A percentile compares a stretch with the other conserved stretches of the same genome.
Conservation (phyloP, 202 grass and related monocot species). For the Musa balbisiana region DNA sequence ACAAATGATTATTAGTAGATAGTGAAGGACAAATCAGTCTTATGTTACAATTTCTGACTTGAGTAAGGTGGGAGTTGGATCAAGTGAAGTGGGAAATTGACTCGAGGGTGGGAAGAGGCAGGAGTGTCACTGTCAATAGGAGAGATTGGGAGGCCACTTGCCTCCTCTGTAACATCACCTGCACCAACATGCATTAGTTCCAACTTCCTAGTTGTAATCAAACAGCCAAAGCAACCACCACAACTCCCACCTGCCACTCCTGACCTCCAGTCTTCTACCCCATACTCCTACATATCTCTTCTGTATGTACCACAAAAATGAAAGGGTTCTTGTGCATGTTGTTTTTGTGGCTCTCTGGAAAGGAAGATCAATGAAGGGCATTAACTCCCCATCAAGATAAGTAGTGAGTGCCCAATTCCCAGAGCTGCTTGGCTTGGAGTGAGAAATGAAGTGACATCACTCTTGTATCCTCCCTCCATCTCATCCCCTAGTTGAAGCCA, state of each 20-base stretch:
- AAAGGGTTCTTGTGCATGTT: neutral
- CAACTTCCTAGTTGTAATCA: slow-evolving; percentile 12
- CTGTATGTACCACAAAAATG: neutral
- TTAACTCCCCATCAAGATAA: too few species aligned
- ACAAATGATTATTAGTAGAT: too few species aligned
- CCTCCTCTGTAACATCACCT: neutral
- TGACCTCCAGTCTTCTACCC: neutral
- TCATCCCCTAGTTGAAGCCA: too few species aligned
- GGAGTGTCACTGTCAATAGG: neutral
- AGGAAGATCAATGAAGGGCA: too few species aligned
- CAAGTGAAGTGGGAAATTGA: neutral
- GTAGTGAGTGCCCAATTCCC: too few species aligned
- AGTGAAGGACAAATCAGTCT: too few species aligned
- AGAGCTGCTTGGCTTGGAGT: too few species aligned
- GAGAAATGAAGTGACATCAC: too few species aligned
- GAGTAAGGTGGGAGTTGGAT: too few species aligned
- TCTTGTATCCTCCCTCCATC: too few species aligned
- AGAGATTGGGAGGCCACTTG: slow-evolving; percentile 2
- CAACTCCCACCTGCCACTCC: neutral
- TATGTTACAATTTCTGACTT: too few species aligned
- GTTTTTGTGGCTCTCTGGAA: too few species aligned
- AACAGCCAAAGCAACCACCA: neutral
- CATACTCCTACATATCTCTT: neutral
- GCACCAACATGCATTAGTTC: slow-evolving; percentile 4
- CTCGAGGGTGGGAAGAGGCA: neutral